Percentiles rank a stretch among this genome's conserved stretches.
phyloP scores from a whole-genome alignment of 2,329 filamentous ascomycete genomes.

The Diaporthe sp. region DNA sequence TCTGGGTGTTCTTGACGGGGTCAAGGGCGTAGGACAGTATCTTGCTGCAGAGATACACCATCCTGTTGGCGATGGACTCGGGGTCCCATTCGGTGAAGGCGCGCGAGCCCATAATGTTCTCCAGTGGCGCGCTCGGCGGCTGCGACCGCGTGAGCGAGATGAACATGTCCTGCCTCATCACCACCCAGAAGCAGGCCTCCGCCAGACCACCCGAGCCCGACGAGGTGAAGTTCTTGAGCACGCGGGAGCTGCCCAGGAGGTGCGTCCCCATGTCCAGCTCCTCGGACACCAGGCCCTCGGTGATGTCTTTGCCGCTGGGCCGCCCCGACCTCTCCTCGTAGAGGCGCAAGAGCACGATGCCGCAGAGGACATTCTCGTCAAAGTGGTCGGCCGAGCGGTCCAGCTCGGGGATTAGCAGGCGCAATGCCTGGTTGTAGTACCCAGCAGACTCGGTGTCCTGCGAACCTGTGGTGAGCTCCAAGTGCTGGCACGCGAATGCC shows the following conservation, averaged over 20 bases:
- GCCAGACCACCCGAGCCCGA: conserved; percentile 52
- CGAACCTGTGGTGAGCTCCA: conserved; percentile 41
- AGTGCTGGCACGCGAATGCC: conserved; percentile 47
- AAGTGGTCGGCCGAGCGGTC: conserved; percentile 52
- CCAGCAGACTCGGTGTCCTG: conserved; percentile 52
- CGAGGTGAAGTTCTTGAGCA: conserved; percentile 47
- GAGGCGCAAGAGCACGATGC: conserved; percentile 53
- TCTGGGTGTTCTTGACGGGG: conserved; percentile 48
- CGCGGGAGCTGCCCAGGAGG: conserved; percentile 46
- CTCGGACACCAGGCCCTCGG: conserved; percentile 34
- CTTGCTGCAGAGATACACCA: conserved; percentile 48
- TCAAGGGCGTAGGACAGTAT: conserved; percentile 52
- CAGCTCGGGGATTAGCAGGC: conserved; percentile 55
- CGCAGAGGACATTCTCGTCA: conserved; percentile 56
- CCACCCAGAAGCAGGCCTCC: conserved; percentile 61
- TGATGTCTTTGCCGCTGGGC: conserved; percentile 45
- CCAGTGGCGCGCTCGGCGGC: conserved; percentile 54
- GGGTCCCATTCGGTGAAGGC: conserved; percentile 46
- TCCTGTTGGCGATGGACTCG: conserved; percentile 48
- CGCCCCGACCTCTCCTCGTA: conserved; percentile 55
- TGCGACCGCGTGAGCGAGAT: conserved; percentile 58
- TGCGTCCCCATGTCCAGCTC: conserved; percentile 48
- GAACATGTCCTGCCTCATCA: conserved; percentile 64
- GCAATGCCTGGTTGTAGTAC: conserved; percentile 58
- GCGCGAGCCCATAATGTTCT: conserved; percentile 49